Base-by-base conservation (phyloP, 495 filamentous ascomycete species). In the Aspergillus mulundensis region DNA sequence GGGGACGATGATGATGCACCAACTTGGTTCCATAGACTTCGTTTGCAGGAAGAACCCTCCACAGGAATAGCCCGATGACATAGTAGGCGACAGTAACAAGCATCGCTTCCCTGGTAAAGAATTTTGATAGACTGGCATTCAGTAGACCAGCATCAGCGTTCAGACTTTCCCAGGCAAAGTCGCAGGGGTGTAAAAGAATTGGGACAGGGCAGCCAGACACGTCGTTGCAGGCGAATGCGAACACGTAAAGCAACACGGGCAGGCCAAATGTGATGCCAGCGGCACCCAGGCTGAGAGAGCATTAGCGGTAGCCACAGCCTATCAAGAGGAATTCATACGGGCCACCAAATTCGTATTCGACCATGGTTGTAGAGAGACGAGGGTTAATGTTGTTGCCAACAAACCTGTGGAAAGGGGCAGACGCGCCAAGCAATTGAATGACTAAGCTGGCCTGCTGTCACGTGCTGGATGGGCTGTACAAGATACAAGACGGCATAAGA, bases 141-240 rank as follows among this genome's bases (percentile, higher is more conserved):
- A 28, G 25, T 3, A 28, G 25, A 8, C 25, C 25, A 4, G 25
- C 25, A 8, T 28, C 25, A 3, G 25, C 25, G 3, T 28, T 28
- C 25, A 28, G 25, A 8, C 25, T 28, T 8, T 28, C 25, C 52
- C 87, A 71, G 39, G 77, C 82, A 16, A 92, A 72, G n/a, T 79
- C 81, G 41, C 77, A 80, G 23, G 89, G 88, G 42, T 78, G 76
- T 30, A 93, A 78, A 20, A 90, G 74, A 23, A 83, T 88, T 15
- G 89, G 87, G 7, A 85, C 81, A 6, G 91, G 91, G 58, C 91
- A 95, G 47, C 91, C 91, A 20, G 87, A 81, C 42, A 87, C 66
- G 58, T 94, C 91, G 65, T 92, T 95, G 78, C 91, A 94, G 56
- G 86, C 68, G 65, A 95, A 91, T 38, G 83, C 76, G 56, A 88